Evolutionary conservation across 139 green algal genomes (phyloP).

Genomic region (Chlorella ohadii): DNA sequence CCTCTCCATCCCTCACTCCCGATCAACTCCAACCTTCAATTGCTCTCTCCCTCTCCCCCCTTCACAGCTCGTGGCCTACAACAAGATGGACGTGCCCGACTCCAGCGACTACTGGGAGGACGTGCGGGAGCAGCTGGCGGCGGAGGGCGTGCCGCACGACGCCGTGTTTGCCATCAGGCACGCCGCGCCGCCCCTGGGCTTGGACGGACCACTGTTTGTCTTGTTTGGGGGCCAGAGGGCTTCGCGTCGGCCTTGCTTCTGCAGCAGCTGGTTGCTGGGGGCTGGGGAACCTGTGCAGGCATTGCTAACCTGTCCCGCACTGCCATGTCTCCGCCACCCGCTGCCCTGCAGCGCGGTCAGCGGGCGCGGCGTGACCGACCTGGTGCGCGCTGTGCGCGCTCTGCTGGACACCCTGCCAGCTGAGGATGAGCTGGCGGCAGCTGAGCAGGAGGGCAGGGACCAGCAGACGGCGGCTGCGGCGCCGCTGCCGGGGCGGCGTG

Average conservation of each 20-base stretch:
- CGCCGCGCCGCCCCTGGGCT: no score
- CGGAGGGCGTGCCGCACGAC: conserved; percentile 41
- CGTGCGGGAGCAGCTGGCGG: conserved; percentile 69
- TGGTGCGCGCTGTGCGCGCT: conserved; percentile 69
- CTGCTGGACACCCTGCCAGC: conserved; percentile 71
- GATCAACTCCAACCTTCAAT: no score
- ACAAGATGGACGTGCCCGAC: conserved; percentile 96
- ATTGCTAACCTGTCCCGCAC: no score
- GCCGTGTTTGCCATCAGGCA: conserved; percentile 32
- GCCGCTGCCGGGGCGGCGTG: neutral
- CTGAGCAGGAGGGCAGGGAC: conserved; percentile 51
- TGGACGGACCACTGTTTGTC: no score
- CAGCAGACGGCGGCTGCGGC: conserved; percentile 57
- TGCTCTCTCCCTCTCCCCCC: neutral
- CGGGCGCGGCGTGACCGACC: conserved; percentile 53
- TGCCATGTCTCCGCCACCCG: no score
- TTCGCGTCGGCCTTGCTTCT: no score
- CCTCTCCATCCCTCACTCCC: neutral
- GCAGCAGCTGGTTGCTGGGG: no score
- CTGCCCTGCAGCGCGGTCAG: conserved; percentile 67
- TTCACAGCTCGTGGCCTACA: conserved; percentile 79
- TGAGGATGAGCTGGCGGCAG: conserved; percentile 30
- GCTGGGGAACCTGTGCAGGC: no score
- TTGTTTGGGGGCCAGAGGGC: no score
- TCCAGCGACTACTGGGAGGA: conserved; percentile 81